A percentile compares a stretch with the other conserved stretches of the same genome.
Conservation (phyloP, 1,284 basidiomycete genomes). For the Naganishia cerealis region DNA sequence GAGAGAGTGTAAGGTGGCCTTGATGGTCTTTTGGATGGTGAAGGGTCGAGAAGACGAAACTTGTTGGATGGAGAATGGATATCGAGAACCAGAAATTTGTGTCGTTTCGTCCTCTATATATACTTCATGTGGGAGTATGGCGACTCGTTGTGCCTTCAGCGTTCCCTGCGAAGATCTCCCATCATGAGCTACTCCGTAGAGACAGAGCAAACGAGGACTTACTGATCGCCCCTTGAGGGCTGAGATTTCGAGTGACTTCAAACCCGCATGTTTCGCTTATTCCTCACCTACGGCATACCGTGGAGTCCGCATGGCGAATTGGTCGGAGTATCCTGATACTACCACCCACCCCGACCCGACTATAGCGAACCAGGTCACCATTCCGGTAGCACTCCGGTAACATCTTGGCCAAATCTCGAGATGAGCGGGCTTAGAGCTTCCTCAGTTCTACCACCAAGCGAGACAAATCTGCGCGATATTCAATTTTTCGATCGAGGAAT, state of each 20-base stretch:
- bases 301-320: background rate
- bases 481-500: background rate
- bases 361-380: background rate
- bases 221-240: background rate
- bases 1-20: conserved; percentile 9
- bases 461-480: background rate
- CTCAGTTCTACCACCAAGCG: background rate
- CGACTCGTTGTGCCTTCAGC: background rate
- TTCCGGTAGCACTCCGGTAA: background rate
- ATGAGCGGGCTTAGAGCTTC: background rate
- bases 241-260: conserved; percentile 2
- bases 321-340: background rate
- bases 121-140: background rate
- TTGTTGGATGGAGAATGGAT: conserved; percentile 12
- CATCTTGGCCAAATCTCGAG: background rate
- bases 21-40: conserved; percentile 3
- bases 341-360: background rate
- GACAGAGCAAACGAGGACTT: background rate
- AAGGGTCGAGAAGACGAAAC: conserved; percentile 3
- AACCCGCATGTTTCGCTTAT: background rate
- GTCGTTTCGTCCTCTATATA: conserved; percentile 8
- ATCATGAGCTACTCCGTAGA: background rate
- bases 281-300: background rate
- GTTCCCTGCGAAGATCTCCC: background rate
- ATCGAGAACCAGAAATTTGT: background rate